Evolutionary conservation across 768 basidiomycete genomes (phyloP).

Genomic region (Amanita molliuscula): DNA sequence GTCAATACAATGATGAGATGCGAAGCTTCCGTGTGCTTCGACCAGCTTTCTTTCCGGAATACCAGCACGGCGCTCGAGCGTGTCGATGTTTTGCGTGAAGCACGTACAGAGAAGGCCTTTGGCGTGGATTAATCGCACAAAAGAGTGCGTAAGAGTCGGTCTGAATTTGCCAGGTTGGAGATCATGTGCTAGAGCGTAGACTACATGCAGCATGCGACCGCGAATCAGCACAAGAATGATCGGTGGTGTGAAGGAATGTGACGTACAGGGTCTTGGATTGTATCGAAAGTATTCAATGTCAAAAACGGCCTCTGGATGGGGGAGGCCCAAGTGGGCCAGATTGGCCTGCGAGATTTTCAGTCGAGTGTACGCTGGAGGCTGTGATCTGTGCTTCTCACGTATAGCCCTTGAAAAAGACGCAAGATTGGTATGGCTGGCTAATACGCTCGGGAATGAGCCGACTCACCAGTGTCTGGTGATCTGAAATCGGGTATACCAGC

Average conservation of each 20-base stretch:
- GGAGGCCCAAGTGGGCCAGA: conserved; percentile 64
- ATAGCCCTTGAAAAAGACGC: conserved; percentile 31
- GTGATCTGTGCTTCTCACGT: conserved; percentile 25
- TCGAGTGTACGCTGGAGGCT: background rate
- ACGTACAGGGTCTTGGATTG: conserved; percentile 73
- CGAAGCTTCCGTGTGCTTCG: conserved; percentile 97
- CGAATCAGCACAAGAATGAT: background rate
- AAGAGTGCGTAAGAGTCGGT: conserved; percentile 85
- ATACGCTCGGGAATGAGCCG: background rate
- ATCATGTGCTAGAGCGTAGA: conserved; percentile 89
- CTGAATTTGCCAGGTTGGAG: conserved; percentile 86
- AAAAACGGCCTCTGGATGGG: conserved; percentile 94
- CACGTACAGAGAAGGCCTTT: conserved; percentile 63
- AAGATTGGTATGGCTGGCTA: background rate
- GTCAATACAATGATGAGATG: conserved; percentile 70
- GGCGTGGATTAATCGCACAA: conserved; percentile 70
- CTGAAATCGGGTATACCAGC: conserved; percentile 89
- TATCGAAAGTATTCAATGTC: conserved; percentile 78
- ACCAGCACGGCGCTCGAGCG: conserved; percentile 78
- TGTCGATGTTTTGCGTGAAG: conserved; percentile 92
- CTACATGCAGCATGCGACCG: conserved; percentile 20
- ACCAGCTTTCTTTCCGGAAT: conserved; percentile 66
- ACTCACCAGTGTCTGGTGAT: conserved; percentile 67
- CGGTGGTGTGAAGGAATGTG: background rate
- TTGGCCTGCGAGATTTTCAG: conserved; percentile 43